phyloP scores from a whole-genome alignment of 2,329 filamentous ascomycete genomes.

The Camptophora hylomeconis region DNA sequence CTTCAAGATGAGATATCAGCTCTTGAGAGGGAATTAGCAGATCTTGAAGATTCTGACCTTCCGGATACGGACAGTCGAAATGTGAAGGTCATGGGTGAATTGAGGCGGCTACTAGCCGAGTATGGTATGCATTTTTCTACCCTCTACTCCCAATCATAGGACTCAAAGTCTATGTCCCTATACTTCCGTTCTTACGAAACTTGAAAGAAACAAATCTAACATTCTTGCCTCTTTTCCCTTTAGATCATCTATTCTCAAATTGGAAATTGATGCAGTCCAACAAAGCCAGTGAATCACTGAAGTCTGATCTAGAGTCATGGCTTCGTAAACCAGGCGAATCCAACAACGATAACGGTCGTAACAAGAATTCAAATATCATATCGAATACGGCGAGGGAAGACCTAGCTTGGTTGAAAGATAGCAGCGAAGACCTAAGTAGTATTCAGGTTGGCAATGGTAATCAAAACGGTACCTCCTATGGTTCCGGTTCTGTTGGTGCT shows the following conservation, averaged over 20 bases:
- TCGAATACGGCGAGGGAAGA: constrained; percentile 12
- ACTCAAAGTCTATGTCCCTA: no score
- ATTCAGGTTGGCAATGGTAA: no score
- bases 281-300: constrained; percentile 10
- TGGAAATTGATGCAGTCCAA: constrained; percentile 17
- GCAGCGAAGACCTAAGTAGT: constrained; percentile 13
- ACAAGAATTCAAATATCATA: constrained; percentile 3
- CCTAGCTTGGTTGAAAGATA: constrained; percentile 14
- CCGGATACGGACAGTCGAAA: constrained; percentile 11
- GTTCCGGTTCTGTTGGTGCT: constrained; percentile 6
- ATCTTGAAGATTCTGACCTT: constrained; percentile 16
- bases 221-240: neutral
- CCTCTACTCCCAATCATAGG: neutral
- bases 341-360: no score
- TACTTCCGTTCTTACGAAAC: no score
- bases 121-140: constrained; percentile 13
- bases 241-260: constrained; percentile 17
- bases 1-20: constrained; percentile 23
- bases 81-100: constrained; percentile 13
- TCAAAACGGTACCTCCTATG: no score
- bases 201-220: no score
- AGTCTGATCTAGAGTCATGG: constrained; percentile 12
- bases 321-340: constrained; percentile 8
- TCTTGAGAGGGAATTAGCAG: constrained; percentile 20
- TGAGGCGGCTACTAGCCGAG: constrained; percentile 15